Percentiles rank a stretch among this genome's conserved stretches.
phyloP scores from a whole-genome alignment of 2,329 filamentous ascomycete genomes.

The Gaeumannomyces tritici region DNA sequence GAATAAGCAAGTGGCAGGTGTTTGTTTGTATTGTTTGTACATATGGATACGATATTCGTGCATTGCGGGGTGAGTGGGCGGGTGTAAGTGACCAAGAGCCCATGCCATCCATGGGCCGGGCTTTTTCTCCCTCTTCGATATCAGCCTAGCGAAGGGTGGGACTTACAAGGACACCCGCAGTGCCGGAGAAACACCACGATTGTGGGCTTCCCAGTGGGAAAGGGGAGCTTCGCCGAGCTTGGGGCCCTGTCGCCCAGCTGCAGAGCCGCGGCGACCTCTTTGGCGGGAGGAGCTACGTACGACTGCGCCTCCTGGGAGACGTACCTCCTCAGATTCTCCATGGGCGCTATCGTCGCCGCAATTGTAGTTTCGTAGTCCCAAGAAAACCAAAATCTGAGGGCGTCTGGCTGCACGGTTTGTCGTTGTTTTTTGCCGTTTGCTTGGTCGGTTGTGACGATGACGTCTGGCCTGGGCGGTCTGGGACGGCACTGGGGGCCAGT shows the following conservation, averaged over 20 bases:
- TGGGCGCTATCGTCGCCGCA: background rate
- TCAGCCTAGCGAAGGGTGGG: background rate
- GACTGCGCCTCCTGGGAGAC: slow-evolving; percentile 24
- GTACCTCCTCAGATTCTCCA: background rate
- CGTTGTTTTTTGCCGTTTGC: background rate
- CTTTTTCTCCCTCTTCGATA: background rate
- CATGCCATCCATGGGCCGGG: background rate
- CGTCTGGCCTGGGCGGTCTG: background rate
- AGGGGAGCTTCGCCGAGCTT: slow-evolving; percentile 35
- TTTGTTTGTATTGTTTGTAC: too few relatives aligned
- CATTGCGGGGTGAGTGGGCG: background rate
- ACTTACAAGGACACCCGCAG: slow-evolving; percentile 64
- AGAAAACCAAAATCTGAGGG: background rate
- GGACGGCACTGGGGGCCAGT: background rate
- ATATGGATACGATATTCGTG: too few relatives aligned
- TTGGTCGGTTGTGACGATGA: background rate
- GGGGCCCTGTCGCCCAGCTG: slow-evolving; percentile 47
- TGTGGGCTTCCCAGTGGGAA: slow-evolving; percentile 46
- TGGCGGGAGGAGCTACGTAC: slow-evolving; percentile 27
- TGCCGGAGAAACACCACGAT: slow-evolving; percentile 61
- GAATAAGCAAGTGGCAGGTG: background rate
- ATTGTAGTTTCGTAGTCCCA: background rate
- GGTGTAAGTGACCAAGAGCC: background rate
- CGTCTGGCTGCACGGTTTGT: background rate
- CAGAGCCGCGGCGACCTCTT: slow-evolving; percentile 36